A percentile compares a stretch with the other conserved stretches of the same genome.
These are phyloP conservation scores for Biscutella auriculata DNA, from an alignment of 441 rosid genomes.

Conservation along the genomic window DNA sequence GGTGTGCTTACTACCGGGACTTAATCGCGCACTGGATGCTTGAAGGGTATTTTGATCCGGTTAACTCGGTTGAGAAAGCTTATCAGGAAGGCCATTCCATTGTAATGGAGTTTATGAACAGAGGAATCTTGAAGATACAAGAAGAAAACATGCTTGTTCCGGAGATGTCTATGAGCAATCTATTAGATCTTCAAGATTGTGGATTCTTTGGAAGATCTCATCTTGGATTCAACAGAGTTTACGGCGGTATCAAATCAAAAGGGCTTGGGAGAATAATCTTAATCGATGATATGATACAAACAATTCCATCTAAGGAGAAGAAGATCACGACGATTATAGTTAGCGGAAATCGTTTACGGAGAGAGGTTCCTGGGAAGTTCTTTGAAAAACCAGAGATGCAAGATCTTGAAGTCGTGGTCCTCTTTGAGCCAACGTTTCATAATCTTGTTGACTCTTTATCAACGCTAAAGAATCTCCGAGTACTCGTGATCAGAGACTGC, in stretches of 20 bases:
- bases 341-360: slow-evolving; percentile 28
- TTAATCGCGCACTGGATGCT: slow-evolving; percentile 46
- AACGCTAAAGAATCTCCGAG: slow-evolving; percentile 16
- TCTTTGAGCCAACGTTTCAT: slow-evolving; percentile 32
- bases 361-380: slow-evolving; percentile 20
- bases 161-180: slow-evolving; percentile 22
- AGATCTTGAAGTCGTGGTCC: slow-evolving; percentile 29
- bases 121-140: slow-evolving; percentile 32
- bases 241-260: slow-evolving; percentile 2
- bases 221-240: slow-evolving; percentile 30
- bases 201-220: slow-evolving; percentile 24
- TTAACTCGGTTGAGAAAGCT: slow-evolving; percentile 26
- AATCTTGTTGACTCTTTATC: slow-evolving; percentile 13
- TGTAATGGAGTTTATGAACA: slow-evolving; percentile 32
- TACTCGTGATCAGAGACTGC: slow-evolving; percentile 46
- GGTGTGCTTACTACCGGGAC: slow-evolving; percentile 33
- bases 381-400: slow-evolving; percentile 14
- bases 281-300: slow-evolving; percentile 35
- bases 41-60: slow-evolving; percentile 38
- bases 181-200: slow-evolving; percentile 18
- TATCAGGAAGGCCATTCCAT: slow-evolving; percentile 32
- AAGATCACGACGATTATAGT: slow-evolving; percentile 26
- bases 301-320: slow-evolving; percentile 11
- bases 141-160: slow-evolving; percentile 29
- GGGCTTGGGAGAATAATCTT: slow-evolving; percentile 28